These are phyloP conservation scores for Solanum lignicaule DNA, from an alignment of 257 asterid genomes.

Conservation along the genomic window DNA sequence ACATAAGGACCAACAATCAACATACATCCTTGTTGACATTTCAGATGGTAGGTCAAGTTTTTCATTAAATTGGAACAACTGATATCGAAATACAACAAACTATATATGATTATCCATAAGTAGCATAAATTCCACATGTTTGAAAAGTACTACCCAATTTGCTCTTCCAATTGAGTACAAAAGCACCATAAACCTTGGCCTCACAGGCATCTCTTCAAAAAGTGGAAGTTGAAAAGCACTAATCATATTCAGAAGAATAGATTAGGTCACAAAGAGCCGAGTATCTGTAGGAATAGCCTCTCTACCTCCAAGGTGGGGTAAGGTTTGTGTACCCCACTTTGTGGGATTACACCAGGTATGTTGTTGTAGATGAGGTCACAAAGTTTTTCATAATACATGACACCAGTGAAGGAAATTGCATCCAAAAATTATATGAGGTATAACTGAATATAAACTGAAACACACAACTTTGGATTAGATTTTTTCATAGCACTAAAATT, in stretches of 20 bases:
- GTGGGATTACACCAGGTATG: background rate
- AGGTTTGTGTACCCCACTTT: background rate
- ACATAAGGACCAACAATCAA: background rate
- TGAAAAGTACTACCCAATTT: background rate
- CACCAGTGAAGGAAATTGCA: background rate
- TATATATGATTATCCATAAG: background rate
- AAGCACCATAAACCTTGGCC: background rate
- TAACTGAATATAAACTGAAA: background rate
- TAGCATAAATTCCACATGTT: background rate
- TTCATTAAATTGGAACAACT: background rate
- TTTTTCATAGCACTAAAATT: background rate
- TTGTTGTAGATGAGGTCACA: background rate
- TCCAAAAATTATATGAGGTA: background rate
- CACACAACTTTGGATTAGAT: background rate
- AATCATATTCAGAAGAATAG: background rate
- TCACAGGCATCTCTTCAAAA: background rate
- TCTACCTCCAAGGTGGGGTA: background rate
- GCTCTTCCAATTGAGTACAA: background rate
- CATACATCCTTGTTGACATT: background rate
- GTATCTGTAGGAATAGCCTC: background rate
- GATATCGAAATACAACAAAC: background rate
- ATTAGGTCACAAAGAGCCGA: background rate
- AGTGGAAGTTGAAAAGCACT: background rate
- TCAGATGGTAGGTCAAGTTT: background rate
- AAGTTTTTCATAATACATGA: background rate